Conservation (phyloP, 345 rosid species). For the Excoecaria agallocha region DNA sequence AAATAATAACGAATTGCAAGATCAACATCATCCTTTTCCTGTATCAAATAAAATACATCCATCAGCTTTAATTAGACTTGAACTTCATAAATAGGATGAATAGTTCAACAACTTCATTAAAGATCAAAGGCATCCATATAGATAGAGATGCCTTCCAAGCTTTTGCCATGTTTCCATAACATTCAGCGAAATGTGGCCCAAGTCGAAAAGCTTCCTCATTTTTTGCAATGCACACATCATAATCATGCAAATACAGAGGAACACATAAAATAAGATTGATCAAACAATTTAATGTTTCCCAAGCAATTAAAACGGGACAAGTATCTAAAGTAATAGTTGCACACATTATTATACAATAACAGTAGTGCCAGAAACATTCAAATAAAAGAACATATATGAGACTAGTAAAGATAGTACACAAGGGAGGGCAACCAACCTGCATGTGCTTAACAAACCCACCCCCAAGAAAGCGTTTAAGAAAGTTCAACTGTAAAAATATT, state of each 20-base stretch:
- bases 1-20: conserved; percentile 84
- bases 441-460: conserved; percentile 92
- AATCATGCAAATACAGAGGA: no score
- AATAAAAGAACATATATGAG: no score
- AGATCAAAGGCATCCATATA: background rate
- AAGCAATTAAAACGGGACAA: no score
- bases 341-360: no score
- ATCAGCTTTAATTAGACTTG: background rate
- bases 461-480: conserved; percentile 77
- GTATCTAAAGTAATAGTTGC: no score
- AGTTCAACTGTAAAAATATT: conserved; percentile 53
- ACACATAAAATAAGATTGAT: no score
- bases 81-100: background rate
- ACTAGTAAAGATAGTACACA: background rate
- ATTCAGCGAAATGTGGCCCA: conserved; percentile 94
- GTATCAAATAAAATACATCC: conserved; percentile 14
- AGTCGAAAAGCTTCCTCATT: conserved; percentile 94
- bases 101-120: background rate
- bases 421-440: conserved; percentile 57
- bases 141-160: conserved; percentile 79
- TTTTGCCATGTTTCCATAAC: conserved; percentile 99
- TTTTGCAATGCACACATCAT: no score
- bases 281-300: no score
- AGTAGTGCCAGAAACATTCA: no score
- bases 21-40: conserved; percentile 97